Base-by-base conservation (phyloP, 1,284 basidiomycete genomes). In the Spongiforma sp. region DNA sequence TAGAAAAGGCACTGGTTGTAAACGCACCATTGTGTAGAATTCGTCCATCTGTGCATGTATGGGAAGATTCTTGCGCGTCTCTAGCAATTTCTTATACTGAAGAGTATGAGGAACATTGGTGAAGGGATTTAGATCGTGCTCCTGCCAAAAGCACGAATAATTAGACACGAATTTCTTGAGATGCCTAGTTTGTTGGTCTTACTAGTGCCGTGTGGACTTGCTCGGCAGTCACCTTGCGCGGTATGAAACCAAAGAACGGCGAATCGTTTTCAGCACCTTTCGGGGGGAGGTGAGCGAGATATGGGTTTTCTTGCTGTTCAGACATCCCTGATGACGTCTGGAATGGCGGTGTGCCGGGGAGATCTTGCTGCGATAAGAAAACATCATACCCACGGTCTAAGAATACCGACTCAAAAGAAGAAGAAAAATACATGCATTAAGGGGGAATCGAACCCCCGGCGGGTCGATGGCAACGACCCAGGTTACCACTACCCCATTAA, bases 11-110 rank as follows among this genome's bases (percentile, higher is more conserved):
- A 57, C 57, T 24, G 30, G 11, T 33, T 28, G 11, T n/a, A n/a
- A 50, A 84, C 89, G 80, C 78, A 93, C 92, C 78, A 94, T 90
- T 69, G 90, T 86, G 72, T 90, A 88, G 78, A 98, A 98, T 65
- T 96, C 91, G 66, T 91, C 86, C 96, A 99, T 98, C 81, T 98
- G 94, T 12, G 90, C 82, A 73, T 87, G 98, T 0, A 99, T 97
- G 0, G 97, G 97, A 15, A 99, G 82, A 73, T 94, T 94, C 82
- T 91, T 95, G 62, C 98, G 86, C 46, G 86, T 81, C 70, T 91
- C 87, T 14, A 99, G 79, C 63, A 99, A 98, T 78, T 93, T 94
- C 77, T 86, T 90, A 84, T 98, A 99, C 65, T 90, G 86, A 5
- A 84, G 77, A 0, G 93, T 89, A 76, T 91, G 94, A 0, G 93